phyloP scores from a whole-genome alignment of 176 grass and related monocot species.

The Oryza officinalis region DNA sequence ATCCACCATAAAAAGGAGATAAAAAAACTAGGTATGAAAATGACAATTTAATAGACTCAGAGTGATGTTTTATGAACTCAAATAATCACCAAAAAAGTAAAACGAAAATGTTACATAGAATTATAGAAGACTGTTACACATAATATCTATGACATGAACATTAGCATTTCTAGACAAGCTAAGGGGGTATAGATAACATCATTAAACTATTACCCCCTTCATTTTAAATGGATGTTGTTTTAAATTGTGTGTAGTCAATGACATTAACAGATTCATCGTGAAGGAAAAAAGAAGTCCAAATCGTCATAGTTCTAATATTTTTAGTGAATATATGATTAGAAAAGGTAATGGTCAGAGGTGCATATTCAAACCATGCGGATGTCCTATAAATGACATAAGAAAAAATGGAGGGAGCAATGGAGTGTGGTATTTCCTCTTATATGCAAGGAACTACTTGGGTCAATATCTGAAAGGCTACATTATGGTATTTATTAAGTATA shows the following conservation, averaged over 20 bases:
- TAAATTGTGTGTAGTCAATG: neutral
- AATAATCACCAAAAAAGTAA: neutral
- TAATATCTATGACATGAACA: neutral
- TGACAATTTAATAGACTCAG: neutral
- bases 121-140: neutral
- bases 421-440: neutral
- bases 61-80: neutral
- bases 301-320: neutral
- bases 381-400: neutral
- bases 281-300: neutral
- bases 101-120: neutral
- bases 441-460: neutral
- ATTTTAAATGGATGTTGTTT: neutral
- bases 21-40: neutral
- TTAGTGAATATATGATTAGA: neutral
- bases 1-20: neutral
- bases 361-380: neutral
- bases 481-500: neutral
- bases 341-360: neutral
- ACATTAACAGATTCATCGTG: neutral
- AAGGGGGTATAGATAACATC: neutral
- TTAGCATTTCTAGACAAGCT: neutral
- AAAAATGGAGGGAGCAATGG: neutral
- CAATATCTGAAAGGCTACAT: constrained; percentile 8
- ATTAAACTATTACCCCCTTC: neutral